Evolutionary conservation across 495 filamentous ascomycete genomes (phyloP).

Genomic region (Daldinia concentrica): DNA sequence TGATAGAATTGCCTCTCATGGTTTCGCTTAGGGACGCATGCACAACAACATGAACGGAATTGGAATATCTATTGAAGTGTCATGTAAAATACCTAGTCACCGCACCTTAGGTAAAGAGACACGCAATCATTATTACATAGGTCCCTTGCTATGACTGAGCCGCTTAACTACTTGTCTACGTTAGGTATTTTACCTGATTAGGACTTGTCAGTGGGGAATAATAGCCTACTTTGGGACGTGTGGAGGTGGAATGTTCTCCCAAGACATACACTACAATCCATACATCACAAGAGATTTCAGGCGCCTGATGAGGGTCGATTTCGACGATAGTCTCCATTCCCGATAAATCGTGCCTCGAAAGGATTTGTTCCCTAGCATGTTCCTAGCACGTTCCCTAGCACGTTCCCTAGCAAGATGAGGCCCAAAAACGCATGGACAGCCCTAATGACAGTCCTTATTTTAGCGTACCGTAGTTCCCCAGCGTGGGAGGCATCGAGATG

Average conservation of each 20-base stretch:
- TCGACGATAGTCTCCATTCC: conserved; percentile 6
- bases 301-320: conserved; percentile 27
- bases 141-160: conserved; percentile 12
- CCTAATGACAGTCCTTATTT: conserved; percentile 16
- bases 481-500: conserved; percentile 42
- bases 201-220: conserved; percentile 21
- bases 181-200: conserved; percentile 12
- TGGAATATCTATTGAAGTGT: background rate
- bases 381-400: background rate
- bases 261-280: background rate
- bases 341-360: conserved; percentile 26
- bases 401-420: conserved; percentile 11
- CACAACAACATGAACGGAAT: conserved; percentile 7
- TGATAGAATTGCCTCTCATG: conserved; percentile 15
- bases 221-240: background rate
- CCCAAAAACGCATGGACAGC: conserved; percentile 7
- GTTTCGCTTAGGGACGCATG: conserved; percentile 27
- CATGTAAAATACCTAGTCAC: background rate
- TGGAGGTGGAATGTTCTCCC: conserved; percentile 5
- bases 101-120: conserved; percentile 6
- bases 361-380: conserved; percentile 14
- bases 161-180: conserved; percentile 8
- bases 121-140: conserved; percentile 29
- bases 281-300: background rate
- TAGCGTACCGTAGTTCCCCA: conserved; percentile 30